phyloP scores from a whole-genome alignment of 495 filamentous ascomycete species.

The Aspergillus baeticus region DNA sequence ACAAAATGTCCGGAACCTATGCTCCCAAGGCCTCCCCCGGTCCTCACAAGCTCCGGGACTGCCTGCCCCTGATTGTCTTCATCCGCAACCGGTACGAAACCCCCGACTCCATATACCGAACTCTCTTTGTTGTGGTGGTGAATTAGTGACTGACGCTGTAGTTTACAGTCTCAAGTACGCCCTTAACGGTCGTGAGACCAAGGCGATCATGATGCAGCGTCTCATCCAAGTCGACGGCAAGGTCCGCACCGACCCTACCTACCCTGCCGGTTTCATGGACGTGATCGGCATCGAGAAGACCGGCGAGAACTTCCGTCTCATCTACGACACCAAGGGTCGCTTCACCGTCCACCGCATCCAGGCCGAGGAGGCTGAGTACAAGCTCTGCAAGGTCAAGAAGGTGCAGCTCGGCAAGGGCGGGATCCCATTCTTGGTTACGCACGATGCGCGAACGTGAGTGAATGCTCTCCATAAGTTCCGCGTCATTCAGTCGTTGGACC shows the following conservation, averaged over 20 bases:
- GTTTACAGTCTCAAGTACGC: conserved; percentile 89
- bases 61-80: conserved; percentile 98
- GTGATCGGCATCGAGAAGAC: conserved; percentile 99
- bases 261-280: conserved; percentile 98
- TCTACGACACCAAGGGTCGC: conserved; percentile 99
- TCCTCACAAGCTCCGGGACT: conserved; percentile 99
- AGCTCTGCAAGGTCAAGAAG: conserved; percentile 99
- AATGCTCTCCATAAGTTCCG: conserved; percentile 63
- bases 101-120: not conserved
- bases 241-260: conserved; percentile 97
- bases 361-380: conserved; percentile 96
- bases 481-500: conserved; percentile 99
- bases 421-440: conserved; percentile 99
- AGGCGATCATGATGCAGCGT: conserved; percentile 98
- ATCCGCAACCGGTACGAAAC: conserved; percentile 75
- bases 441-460: conserved; percentile 99
- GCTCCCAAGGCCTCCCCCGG: conserved; percentile 93
- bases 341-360: conserved; percentile 99
- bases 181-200: conserved; percentile 95
- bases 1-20: conserved; percentile 98
- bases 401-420: conserved; percentile 98
- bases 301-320: conserved; percentile 97
- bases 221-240: conserved; percentile 99
- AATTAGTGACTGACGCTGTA: conserved; percentile 11
- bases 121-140: not conserved